Evolutionary conservation across 2,329 filamentous ascomycete species (phyloP).

Genomic region (Alternaria sp.): DNA sequence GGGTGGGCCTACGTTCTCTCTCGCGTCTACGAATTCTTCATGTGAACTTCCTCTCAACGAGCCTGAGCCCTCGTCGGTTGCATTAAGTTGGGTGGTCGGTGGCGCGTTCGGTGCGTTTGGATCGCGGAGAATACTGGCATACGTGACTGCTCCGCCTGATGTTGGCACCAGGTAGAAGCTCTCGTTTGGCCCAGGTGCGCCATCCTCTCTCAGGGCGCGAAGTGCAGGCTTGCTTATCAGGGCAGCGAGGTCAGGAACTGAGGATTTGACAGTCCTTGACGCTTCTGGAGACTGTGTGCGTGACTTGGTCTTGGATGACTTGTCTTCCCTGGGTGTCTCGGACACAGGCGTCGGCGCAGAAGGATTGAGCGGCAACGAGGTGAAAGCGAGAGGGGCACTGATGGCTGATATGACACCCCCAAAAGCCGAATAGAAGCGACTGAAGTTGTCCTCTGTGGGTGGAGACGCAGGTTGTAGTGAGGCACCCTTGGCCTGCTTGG

Average conservation of each 20-base stretch:
- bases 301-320: slow-evolving; percentile 34
- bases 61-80: slow-evolving; percentile 53
- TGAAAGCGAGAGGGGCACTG: slow-evolving; percentile 90
- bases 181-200: slow-evolving; percentile 57
- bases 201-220: slow-evolving; percentile 74
- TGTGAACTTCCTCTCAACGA: slow-evolving; percentile 45
- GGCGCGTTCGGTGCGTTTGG: slow-evolving; percentile 48
- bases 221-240: slow-evolving; percentile 88
- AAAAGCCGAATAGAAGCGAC: slow-evolving; percentile 90
- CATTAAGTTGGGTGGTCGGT: slow-evolving; percentile 57
- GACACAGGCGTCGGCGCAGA: slow-evolving; percentile 38
- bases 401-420: slow-evolving; percentile 87
- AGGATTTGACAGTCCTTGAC: slow-evolving; percentile 48
- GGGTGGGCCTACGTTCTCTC: slow-evolving; percentile 66
- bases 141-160: slow-evolving; percentile 89
- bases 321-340: slow-evolving; percentile 35
- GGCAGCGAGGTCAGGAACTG: slow-evolving; percentile 79
- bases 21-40: slow-evolving; percentile 90
- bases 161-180: slow-evolving; percentile 92
- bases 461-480: slow-evolving; percentile 30
- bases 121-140: slow-evolving; percentile 79
- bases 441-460: slow-evolving; percentile 77
- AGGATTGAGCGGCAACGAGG: slow-evolving; percentile 77
- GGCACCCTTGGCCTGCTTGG: slow-evolving; percentile 25
- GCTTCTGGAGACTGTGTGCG: slow-evolving; percentile 41